Evolutionary conservation across 1,139 yeast species (phyloP), one percentile per base, ranked within the genome.

Genomic region (Meyerozyma elateridarum): DNA sequence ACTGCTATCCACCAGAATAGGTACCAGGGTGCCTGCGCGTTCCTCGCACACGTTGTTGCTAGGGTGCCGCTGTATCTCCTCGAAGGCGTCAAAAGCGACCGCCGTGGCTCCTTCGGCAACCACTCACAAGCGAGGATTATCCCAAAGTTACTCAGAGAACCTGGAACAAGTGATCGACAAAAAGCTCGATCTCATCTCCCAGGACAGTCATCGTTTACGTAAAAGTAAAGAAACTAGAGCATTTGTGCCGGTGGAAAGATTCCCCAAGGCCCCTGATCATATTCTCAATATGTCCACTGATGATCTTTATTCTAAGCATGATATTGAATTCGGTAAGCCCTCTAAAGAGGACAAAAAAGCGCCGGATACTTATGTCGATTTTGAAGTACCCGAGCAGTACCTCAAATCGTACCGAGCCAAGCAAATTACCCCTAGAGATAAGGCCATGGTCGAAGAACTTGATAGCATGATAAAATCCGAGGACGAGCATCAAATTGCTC

Each of bases 251-350:
- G 52, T 58, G 24, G 42, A 47, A 28, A 44, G 51, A 28, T 61
- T 62, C 33, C 68, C 68, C 8, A 48, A 49, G 34, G 56, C 56
- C 2, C 64, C 67, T 0, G 46, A 45, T 11, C 29, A 40, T n/a
- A 35, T 54, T 22, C 35, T 42, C 9, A 37, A 40, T 20, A 45
- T 36, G 36, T 34, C 53, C 11, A 34, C 40, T 8, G 45, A 46
- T 17, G 52, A 53, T 16, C 37, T 56, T 8, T 54, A 48, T 33
- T 39, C 45, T 8, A 9, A 36, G 40, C 20, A 46, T 52, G 24
- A 24, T 24, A 24, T 24, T 18, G 18, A 24, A 18, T 24, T 24
- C 8, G 27, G 27, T 8, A 15, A 7, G 5, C 27, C 27, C 18
- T 18, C 27, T 8, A 11, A n/a, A 8, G 8, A 21, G 22, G 29